Evolutionary conservation across 768 basidiomycete genomes (phyloP).

Genomic region (Xerocomus spinulosus): DNA sequence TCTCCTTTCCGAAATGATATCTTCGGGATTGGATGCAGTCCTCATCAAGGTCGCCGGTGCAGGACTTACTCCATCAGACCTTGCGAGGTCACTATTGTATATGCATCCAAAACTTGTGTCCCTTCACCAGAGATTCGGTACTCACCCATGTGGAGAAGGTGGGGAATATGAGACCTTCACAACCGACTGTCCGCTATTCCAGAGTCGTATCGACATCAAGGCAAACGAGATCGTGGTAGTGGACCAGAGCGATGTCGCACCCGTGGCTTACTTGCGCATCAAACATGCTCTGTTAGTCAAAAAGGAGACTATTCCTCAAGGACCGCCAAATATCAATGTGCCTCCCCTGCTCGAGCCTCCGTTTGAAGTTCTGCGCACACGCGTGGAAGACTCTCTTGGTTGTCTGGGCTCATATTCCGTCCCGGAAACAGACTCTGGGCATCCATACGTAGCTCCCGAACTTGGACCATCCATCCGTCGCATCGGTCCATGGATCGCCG

Average conservation of each 20-base stretch:
- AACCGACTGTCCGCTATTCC: slow-evolving; percentile 85
- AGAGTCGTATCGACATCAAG: slow-evolving; percentile 62
- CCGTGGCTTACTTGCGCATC: slow-evolving; percentile 87
- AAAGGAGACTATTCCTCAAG: slow-evolving; percentile 38
- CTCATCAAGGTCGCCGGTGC: slow-evolving; percentile 96
- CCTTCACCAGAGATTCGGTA: slow-evolving; percentile 77
- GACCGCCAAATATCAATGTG: slow-evolving; percentile 24
- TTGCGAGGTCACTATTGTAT: slow-evolving; percentile 68
- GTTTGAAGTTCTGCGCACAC: slow-evolving; percentile 13
- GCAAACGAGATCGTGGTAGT: slow-evolving; percentile 71
- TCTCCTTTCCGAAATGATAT: slow-evolving; percentile 83
- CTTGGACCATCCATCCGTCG: slow-evolving; percentile 20
- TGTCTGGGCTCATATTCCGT: background rate
- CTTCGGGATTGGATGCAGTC: slow-evolving; percentile 70
- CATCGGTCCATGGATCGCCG: slow-evolving; percentile 62
- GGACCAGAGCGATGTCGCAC: slow-evolving; percentile 77
- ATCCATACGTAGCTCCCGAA: background rate
- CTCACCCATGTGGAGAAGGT: slow-evolving; percentile 95
- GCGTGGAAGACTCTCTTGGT: slow-evolving; percentile 11
- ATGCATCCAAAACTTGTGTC: slow-evolving; percentile 71
- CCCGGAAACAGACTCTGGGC: background rate
- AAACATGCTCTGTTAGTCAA: slow-evolving; percentile 58
- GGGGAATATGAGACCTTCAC: slow-evolving; percentile 97
- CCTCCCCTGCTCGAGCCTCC: slow-evolving; percentile 48
- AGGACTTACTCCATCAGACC: slow-evolving; percentile 71